Evolutionary conservation across 2,329 filamentous ascomycete genomes (phyloP).

Genomic region (Sporothrix brasiliensis): DNA sequence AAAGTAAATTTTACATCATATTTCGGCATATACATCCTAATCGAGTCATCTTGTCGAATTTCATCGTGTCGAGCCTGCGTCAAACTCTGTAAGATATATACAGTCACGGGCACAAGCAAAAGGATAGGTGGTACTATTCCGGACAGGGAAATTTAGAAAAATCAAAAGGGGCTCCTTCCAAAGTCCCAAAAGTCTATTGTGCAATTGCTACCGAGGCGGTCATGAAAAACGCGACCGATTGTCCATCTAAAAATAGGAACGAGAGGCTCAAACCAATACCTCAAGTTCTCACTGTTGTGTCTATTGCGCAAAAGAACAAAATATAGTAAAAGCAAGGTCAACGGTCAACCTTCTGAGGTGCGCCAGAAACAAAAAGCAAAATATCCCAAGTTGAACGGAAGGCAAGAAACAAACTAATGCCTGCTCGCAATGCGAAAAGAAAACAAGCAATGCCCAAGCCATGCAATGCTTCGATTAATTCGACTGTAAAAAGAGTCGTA

Average conservation of each 20-base stretch:
- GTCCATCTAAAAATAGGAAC: constrained; percentile 1
- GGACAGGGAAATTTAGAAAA: neutral
- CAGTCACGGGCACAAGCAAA: neutral
- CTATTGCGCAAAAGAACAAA: constrained; percentile 6
- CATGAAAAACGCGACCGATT: neutral
- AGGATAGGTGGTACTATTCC: neutral
- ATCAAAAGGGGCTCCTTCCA: neutral
- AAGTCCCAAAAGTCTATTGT: constrained; percentile 17
- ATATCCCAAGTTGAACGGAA: neutral
- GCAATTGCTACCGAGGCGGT: neutral
- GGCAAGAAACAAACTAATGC: neutral
- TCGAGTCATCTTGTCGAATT: no score
- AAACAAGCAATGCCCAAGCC: no score
- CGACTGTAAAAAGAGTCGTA: neutral
- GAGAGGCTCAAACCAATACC: neutral
- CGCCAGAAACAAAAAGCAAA: neutral
- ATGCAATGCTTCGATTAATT: constrained; percentile 14
- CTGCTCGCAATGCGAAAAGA: neutral
- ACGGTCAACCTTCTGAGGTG: neutral
- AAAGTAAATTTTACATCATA: neutral
- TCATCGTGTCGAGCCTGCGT: no score
- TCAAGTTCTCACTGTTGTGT: constrained; percentile 4
- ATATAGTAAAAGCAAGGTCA: neutral
- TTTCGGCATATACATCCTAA: neutral
- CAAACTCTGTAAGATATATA: neutral